Evolutionary conservation across 2,329 filamentous ascomycete genomes (phyloP).

Genomic region (Claviceps spartinae): DNA sequence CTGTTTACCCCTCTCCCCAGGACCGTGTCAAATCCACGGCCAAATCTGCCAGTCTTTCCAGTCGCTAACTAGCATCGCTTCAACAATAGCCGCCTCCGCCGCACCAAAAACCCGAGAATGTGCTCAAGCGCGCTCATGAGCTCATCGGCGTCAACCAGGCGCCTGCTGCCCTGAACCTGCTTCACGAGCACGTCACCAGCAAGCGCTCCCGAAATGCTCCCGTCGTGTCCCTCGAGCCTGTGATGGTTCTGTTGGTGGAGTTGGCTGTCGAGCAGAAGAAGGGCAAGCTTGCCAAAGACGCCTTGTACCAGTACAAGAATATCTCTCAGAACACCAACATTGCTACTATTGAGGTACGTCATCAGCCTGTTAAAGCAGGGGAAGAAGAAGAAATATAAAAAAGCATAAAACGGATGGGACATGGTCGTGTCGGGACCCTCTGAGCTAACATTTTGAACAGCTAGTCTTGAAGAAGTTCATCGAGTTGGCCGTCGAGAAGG

Average conservation of each 20-base stretch:
- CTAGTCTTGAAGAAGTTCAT: slow-evolving; percentile 96
- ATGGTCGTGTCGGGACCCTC: not conserved
- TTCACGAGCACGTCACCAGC: slow-evolving; percentile 98
- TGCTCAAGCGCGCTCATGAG: slow-evolving; percentile 95
- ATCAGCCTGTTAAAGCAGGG: not conserved
- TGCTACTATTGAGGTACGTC: slow-evolving; percentile 77
- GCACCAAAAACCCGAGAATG: slow-evolving; percentile 97
- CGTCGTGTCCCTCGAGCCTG: slow-evolving; percentile 89
- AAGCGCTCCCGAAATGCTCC: slow-evolving; percentile 96
- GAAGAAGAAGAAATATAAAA: not conserved
- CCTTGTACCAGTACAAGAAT: slow-evolving; percentile 99
- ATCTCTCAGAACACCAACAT: slow-evolving; percentile 99
- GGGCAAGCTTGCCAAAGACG: slow-evolving; percentile 96
- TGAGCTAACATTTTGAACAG: slow-evolving; percentile 25
- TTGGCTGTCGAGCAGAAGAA: slow-evolving; percentile 95
- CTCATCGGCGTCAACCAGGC: slow-evolving; percentile 95
- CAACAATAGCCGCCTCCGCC: slow-evolving; percentile 70
- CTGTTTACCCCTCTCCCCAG: slow-evolving; percentile 11
- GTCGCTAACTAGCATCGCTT: not conserved
- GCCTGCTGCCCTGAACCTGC: slow-evolving; percentile 79
- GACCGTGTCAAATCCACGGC: slow-evolving; percentile 10
- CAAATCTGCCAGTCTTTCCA: not conserved
- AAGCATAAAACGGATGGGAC: not conserved
- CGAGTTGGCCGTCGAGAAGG: slow-evolving; percentile 89
- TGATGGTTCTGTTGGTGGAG: slow-evolving; percentile 96